A percentile compares a stretch with the other conserved stretches of the same genome.
Conservation (phyloP, 352 stramenopile species). For the Thalassiosira mediterranea region DNA sequence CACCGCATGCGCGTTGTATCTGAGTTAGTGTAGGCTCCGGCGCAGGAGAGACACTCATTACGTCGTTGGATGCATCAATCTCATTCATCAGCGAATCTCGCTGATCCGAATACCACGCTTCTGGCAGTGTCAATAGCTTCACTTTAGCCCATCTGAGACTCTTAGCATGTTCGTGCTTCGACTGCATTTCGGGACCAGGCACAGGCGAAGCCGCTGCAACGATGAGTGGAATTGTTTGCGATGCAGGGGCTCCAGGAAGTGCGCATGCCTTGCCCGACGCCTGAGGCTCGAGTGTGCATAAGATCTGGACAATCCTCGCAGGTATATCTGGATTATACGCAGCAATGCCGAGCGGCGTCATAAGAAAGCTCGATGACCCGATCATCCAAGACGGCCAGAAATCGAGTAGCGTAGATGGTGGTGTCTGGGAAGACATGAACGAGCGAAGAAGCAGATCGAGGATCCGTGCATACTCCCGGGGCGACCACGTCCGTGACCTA, state of each 20-base stretch:
- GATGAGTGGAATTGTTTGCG: slow-evolving; percentile 27
- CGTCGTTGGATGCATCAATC: background rate
- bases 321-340: slow-evolving; percentile 48
- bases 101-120: slow-evolving; percentile 5
- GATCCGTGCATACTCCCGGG: slow-evolving; percentile 16
- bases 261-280: slow-evolving; percentile 16
- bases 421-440: background rate
- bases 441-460: slow-evolving; percentile 20
- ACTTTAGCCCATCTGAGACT: slow-evolving; percentile 43
- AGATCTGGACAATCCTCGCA: slow-evolving; percentile 2
- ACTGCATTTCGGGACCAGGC: slow-evolving; percentile 1
- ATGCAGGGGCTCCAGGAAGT: slow-evolving; percentile 14
- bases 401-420: background rate
- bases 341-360: slow-evolving; percentile 40
- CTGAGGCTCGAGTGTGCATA: slow-evolving; percentile 25
- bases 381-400: slow-evolving; percentile 19
- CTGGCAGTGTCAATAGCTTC: slow-evolving; percentile 7
- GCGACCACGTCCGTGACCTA: slow-evolving; percentile 19
- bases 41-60: background rate
- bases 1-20: slow-evolving; percentile 17
- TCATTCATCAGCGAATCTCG: background rate
- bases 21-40: slow-evolving; percentile 21
- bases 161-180: background rate
- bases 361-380: background rate
- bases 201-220: slow-evolving; percentile 38